These are phyloP conservation scores for Nemania sp. DNA, from an alignment of 2,329 filamentous ascomycete species.

Conservation along the genomic window DNA sequence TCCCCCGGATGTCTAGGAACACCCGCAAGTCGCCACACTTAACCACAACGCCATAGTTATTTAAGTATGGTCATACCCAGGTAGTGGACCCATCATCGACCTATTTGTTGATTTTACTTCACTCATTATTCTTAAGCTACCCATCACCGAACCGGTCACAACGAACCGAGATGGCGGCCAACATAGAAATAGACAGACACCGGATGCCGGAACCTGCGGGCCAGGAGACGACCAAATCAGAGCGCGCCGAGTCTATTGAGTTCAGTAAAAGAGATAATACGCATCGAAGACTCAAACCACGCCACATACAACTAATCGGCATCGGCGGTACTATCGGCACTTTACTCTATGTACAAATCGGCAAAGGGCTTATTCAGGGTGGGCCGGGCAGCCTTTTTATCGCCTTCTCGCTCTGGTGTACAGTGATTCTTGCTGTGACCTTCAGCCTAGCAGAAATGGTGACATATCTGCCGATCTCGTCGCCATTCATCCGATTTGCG, in stretches of 20 bases:
- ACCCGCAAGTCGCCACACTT: not conserved
- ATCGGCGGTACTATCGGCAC: constrained; percentile 69
- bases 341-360: constrained; percentile 63
- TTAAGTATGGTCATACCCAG: too few relatives aligned
- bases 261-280: constrained; percentile 46
- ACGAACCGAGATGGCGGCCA: constrained; percentile 3
- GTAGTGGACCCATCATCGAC: too few relatives aligned
- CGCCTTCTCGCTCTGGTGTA: constrained; percentile 65
- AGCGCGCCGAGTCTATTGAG: constrained; percentile 25
- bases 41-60: not conserved
- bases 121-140: too few relatives aligned
- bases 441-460: constrained; percentile 75
- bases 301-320: constrained; percentile 62
- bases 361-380: constrained; percentile 59
- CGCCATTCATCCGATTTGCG: constrained; percentile 77
- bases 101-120: too few relatives aligned
- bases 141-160: not conserved
- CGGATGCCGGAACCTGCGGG: constrained; percentile 10
- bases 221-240: constrained; percentile 27
- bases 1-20: not conserved
- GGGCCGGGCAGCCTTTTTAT: constrained; percentile 62
- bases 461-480: constrained; percentile 74
- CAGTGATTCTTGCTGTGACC: constrained; percentile 62
- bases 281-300: constrained; percentile 56
- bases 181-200: constrained; percentile 5